Base-by-base conservation (phyloP, 139 green algal species). In the Coccomyxa sp. region DNA sequence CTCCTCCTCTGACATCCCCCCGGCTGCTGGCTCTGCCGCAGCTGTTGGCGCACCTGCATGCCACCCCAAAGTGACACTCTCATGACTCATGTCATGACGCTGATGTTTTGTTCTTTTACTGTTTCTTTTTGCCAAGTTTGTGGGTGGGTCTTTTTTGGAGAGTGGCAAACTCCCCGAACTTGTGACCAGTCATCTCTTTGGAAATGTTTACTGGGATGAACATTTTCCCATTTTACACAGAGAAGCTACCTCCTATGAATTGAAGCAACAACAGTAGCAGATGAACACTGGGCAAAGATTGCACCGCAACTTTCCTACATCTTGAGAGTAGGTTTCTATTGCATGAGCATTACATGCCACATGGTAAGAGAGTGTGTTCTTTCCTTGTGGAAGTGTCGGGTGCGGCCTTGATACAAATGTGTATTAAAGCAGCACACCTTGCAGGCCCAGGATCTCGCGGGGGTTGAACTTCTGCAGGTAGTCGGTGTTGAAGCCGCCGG, bases 401-500 rank as follows among this genome's bases (percentile, higher is more conserved):
- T 71, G 7, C 63, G 4, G 63, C 1, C 63, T 9, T 71, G 63
- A 71, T 71, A 71, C 18, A 71, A 71, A 9, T 3, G 21, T 71
- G 63, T 57, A n/a, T 32, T 60, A 16, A 51, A 18, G 32, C 79
- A 18, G 18, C 66, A 25, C 79, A 84, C 76, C 27, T 57, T 77
- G 66, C 32, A 78, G 31, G 23, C 81, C 76, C 31, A 93, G 80
- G 68, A 90, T 80, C 7, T 89, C 82, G 27, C 67, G 59, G 13
- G 87, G 91, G 81, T 91, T 90, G 71, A 93, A 83, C 82, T 91
- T 85, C 32, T 88, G 78, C 59, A 97, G 88, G 82, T 92, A 87
- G 28, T 98, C 93, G 13, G 92, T 96, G 84, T 94, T 98, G 91
- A 98, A 98, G 57, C 91, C 95, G 13, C 94, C 96, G 25, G 87